phyloP scores from a whole-genome alignment of 306 rosid genomes.

The Fragaria nilgerrensis region DNA sequence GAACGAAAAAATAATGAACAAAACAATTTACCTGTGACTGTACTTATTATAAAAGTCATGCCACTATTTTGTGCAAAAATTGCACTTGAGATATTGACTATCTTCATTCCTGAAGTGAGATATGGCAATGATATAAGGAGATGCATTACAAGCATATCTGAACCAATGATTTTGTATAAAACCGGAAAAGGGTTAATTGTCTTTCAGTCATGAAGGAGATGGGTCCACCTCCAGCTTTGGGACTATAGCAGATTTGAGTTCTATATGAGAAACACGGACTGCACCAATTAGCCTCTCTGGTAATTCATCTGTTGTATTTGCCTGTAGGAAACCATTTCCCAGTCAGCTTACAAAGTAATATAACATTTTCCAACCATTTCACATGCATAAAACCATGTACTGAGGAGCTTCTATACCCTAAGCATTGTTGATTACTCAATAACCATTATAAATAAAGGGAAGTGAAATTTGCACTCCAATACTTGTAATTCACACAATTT shows the following conservation, averaged over 20 bases:
- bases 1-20: not conserved
- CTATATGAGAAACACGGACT: constrained; percentile 83
- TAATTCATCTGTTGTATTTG: constrained; percentile 78
- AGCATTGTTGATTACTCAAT: not conserved
- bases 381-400: not conserved
- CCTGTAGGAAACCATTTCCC: constrained; percentile 50
- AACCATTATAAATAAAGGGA: not conserved
- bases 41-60: constrained; percentile 30
- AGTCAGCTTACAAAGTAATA: not conserved
- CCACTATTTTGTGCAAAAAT: constrained; percentile 30
- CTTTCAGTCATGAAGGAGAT: constrained; percentile 47
- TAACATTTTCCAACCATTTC: not conserved
- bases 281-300: constrained; percentile 97
- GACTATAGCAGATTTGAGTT: constrained; percentile 67
- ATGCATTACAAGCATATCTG: constrained; percentile 36
- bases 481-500: too few species aligned
- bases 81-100: constrained; percentile 33
- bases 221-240: constrained; percentile 74
- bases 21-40: constrained; percentile 18
- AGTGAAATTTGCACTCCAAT: too few species aligned
- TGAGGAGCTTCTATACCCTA: not conserved
- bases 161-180: constrained; percentile 54
- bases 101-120: constrained; percentile 33
- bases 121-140: constrained; percentile 32
- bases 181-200: constrained; percentile 7